Evolutionary conservation across 257 asterid species (phyloP), one percentile per base, ranked within the genome.

Genomic region (Jacaranda copaia): DNA sequence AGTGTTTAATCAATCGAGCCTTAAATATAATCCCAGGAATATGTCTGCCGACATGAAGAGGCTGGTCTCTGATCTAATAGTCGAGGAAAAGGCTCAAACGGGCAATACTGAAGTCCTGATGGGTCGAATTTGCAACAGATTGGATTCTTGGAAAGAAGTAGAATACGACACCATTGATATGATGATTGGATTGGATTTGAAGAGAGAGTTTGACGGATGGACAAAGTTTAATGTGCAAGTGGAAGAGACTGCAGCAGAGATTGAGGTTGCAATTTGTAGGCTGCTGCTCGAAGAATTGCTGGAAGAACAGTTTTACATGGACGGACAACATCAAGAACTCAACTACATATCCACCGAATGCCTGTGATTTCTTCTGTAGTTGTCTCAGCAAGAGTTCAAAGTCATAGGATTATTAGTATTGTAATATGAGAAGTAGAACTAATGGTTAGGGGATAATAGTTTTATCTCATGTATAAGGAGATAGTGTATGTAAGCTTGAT

Each of bases 101-200:
- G 74, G 84, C n/a, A 57, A 70, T 58, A 74, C 64, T 25, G 91
- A 79, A 12, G 83, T 73, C 1, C 74, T 85, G 20, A 62, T 81
- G 45, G 87, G 84, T n/a, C 74, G 89, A 48, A 81, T 87, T 49
- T 83, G 90, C 82, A 81, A 77, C 73, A 77, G 82, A 39, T 58
- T 88, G 74, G 92, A 88, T 19, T 82, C 84, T 1, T 88, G 90
- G 91, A 86, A 74, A 77, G 88, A 81, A 43, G 88, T 78, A 0
- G 86, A 87, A 12, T 80, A 69, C 8, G 76, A 88, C 79, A 86
- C 91, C 3, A 85, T 91, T 16, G 93, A 91, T 60, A 83, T 83
- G 97, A 87, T 88, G 96, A 86, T 86, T 7, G 87, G 81, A 8
- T 78, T 82, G 64, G 97, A 92, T 81, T 79, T 90, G 45, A 84